Evolutionary conservation across 257 asterid species (phyloP), one percentile per base, ranked within the genome.

Genomic region (Capsicum pubescens): DNA sequence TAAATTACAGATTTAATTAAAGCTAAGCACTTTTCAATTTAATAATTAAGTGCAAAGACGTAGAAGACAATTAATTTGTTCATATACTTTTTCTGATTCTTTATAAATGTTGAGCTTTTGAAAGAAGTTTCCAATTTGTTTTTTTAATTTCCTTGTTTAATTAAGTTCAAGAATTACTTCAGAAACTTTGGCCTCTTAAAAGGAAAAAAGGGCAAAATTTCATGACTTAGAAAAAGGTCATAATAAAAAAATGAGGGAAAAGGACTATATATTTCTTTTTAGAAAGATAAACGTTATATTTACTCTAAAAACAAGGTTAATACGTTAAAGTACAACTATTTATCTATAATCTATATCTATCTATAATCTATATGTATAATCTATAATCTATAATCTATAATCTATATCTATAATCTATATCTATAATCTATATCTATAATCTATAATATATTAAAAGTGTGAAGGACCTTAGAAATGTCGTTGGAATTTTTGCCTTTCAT

Each of bases 131-230:
- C 42, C n/a, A 64, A 44, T 9, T 69, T 5, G 1, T 44, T 61
- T 11, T 0, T 59, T 59, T 11, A 61, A n/a, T 69, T 39, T 39
- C 77, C 9, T 60, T 60, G 48, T 70, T 70, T 9, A 9, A 39
- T 4, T 39, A 39, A 7, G 4, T 48, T 57, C 79, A n/a, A 71
- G 3, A 76, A 7, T 21, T 21, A 7, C 7, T 50, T 50, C 63
- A 76, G 63, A 76, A 76, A 76, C 42, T 76, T 52, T 76, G 81
- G 81, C 81, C 15, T 12, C 52, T 21, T 76, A 26, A 50, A 52
- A 76, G 81, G 61, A 52, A 76, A 70, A 52, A 76, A 76, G 46
- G 13, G 61, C 9, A 3, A 74, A 74, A 21, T 8, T 48, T 76
- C 46, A 26, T 12, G 61, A 52, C 16, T 50, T 76, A 21, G 14